These are phyloP conservation scores for Diplodia seriata DNA, from an alignment of 2,329 filamentous ascomycete species.

Conservation along the genomic window DNA sequence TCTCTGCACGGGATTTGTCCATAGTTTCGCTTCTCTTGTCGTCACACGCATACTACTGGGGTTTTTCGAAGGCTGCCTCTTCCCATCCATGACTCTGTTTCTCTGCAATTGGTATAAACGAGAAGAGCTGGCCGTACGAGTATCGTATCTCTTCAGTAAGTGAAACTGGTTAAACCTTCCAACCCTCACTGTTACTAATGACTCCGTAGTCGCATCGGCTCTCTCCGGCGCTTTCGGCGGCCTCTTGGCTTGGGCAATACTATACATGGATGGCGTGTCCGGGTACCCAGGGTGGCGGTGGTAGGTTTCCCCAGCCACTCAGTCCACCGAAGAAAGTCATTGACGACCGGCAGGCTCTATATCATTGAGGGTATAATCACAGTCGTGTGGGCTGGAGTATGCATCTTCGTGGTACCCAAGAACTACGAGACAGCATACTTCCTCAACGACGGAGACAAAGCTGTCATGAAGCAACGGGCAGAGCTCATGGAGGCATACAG, in stretches of 20 bases:
- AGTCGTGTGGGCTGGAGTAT: conserved; percentile 40
- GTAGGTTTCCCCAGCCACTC: conserved; percentile 32
- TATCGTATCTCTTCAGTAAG: conserved; percentile 42
- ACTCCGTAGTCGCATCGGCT: conserved; percentile 36
- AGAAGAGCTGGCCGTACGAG: conserved; percentile 42
- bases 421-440: conserved; percentile 46
- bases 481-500: conserved; percentile 44
- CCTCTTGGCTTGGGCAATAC: conserved; percentile 41
- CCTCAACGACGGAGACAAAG: conserved; percentile 42
- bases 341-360: conserved; percentile 38
- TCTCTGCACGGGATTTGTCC: conserved; percentile 40
- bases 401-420: conserved; percentile 44
- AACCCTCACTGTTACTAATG: neutral
- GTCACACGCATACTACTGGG: conserved; percentile 39
- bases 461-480: conserved; percentile 45
- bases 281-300: conserved; percentile 42
- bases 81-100: conserved; percentile 44
- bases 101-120: conserved; percentile 44
- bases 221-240: conserved; percentile 42
- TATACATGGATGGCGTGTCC: conserved; percentile 42
- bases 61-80: conserved; percentile 45
- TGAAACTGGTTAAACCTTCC: neutral
- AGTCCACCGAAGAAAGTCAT: neutral
- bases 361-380: conserved; percentile 45
- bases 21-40: conserved; percentile 38